These are phyloP conservation scores for Colletotrichum neosansevieriae DNA, from an alignment of 2,329 filamentous ascomycete genomes.

Conservation along the genomic window DNA sequence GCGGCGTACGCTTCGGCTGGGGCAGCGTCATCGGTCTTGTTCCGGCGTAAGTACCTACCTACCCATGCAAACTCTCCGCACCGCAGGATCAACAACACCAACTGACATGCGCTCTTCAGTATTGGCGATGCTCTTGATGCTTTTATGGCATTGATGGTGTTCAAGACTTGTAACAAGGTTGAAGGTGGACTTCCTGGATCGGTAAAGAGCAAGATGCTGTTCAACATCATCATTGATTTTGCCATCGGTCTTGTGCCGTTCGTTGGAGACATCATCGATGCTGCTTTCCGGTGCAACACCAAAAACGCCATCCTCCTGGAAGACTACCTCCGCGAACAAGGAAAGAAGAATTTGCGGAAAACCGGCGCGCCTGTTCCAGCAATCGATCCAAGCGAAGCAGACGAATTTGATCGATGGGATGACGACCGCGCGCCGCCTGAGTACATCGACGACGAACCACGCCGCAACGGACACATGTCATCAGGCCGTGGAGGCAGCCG, in stretches of 20 bases:
- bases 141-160: conserved; percentile 79
- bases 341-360: conserved; percentile 66
- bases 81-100: too few relatives aligned
- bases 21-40: conserved; percentile 86
- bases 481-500: conserved; percentile 18
- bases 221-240: conserved; percentile 84
- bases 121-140: conserved; percentile 82
- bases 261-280: conserved; percentile 80
- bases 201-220: conserved; percentile 78
- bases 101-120: conserved; percentile 52
- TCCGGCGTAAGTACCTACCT: conserved; percentile 74
- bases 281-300: conserved; percentile 80
- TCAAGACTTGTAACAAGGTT: conserved; percentile 78
- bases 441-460: conserved; percentile 33
- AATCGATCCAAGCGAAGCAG: conserved; percentile 65
- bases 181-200: conserved; percentile 78
- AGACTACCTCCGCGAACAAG: conserved; percentile 75
- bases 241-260: conserved; percentile 79
- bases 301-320: conserved; percentile 80
- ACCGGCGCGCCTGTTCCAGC: conserved; percentile 60
- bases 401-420: conserved; percentile 59
- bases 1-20: conserved; percentile 90
- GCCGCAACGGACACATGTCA: conserved; percentile 38
- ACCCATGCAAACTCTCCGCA: background rate
- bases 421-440: conserved; percentile 33